Conservation (phyloP, 164 flowering plant genomes). For the Liriodendron chinense region DNA sequence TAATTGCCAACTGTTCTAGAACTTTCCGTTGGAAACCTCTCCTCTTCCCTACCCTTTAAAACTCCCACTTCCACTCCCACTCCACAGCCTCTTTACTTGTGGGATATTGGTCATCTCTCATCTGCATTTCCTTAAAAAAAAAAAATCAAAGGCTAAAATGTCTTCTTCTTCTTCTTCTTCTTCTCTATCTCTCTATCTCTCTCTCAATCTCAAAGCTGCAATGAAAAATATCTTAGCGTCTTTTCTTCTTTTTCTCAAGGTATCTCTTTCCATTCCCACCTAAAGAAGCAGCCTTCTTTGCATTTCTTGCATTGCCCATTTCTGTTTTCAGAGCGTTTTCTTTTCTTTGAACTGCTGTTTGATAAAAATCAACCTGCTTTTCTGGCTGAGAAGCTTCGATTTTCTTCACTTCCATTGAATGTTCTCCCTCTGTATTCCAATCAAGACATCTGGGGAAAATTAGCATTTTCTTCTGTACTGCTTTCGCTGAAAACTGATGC, state of each 20-base stretch:
- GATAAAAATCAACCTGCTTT: no score
- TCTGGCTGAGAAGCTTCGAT: not conserved
- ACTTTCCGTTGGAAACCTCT: not conserved
- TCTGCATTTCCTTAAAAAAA: not conserved
- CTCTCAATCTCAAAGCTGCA: no score
- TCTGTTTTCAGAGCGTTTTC: no score
- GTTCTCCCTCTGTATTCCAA: no score
- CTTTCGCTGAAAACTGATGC: no score
- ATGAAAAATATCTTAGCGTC: no score
- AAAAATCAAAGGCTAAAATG: not conserved
- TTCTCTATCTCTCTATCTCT: not conserved
- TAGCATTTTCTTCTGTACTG: no score
- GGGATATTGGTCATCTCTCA: not conserved
- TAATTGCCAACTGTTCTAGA: not conserved
- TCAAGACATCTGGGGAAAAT: no score
- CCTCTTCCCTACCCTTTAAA: not conserved
- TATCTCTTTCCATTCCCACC: not conserved
- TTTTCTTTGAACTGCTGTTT: no score
- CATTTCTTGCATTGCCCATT: no score
- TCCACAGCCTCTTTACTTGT: not conserved
- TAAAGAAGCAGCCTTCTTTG: no score
- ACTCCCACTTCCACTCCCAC: not conserved
- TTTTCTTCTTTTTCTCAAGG: not conserved
- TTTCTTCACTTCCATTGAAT: no score
- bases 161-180: not conserved